phyloP scores from a whole-genome alignment of 2,329 filamentous ascomycete species.

The Colletotrichum sojae region DNA sequence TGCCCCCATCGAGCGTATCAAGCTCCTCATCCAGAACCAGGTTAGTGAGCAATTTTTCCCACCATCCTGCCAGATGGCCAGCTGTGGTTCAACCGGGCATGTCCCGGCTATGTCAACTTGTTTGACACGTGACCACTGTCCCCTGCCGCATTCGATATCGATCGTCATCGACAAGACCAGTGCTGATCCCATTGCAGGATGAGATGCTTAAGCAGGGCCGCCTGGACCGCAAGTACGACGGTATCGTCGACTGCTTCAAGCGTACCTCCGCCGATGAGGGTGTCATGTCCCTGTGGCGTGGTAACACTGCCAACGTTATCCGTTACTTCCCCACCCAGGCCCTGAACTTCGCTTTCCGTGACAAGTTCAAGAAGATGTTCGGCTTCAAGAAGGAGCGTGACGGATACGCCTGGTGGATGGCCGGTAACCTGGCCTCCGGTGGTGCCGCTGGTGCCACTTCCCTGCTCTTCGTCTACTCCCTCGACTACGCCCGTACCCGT shows the following conservation, averaged over 20 bases:
- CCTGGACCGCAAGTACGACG: slow-evolving; percentile 97
- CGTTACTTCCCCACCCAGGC: slow-evolving; percentile 99
- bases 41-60: slow-evolving; percentile 68
- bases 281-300: slow-evolving; percentile 96
- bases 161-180: neutral
- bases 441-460: slow-evolving; percentile 99
- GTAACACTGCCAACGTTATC: slow-evolving; percentile 99
- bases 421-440: slow-evolving; percentile 99
- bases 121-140: slow-evolving; percentile 30
- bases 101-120: slow-evolving; percentile 10
- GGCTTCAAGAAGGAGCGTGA: slow-evolving; percentile 99
- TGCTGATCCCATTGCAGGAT: slow-evolving; percentile 76
- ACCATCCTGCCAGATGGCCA: slow-evolving; percentile 16
- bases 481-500: slow-evolving; percentile 99
- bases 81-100: slow-evolving; percentile 20
- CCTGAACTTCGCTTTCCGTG: slow-evolving; percentile 99
- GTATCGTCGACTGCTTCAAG: slow-evolving; percentile 95
- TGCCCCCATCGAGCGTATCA: slow-evolving; percentile 99
- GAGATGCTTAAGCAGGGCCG: slow-evolving; percentile 99
- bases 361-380: slow-evolving; percentile 99
- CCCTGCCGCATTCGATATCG: neutral
- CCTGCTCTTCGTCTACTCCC: slow-evolving; percentile 99
- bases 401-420: slow-evolving; percentile 99
- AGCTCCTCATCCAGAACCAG: slow-evolving; percentile 99
- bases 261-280: slow-evolving; percentile 93